A percentile compares a stretch with the other conserved stretches of the same genome.
phyloP scores from a whole-genome alignment of 768 basidiomycete species.

The Suillus bovinus region DNA sequence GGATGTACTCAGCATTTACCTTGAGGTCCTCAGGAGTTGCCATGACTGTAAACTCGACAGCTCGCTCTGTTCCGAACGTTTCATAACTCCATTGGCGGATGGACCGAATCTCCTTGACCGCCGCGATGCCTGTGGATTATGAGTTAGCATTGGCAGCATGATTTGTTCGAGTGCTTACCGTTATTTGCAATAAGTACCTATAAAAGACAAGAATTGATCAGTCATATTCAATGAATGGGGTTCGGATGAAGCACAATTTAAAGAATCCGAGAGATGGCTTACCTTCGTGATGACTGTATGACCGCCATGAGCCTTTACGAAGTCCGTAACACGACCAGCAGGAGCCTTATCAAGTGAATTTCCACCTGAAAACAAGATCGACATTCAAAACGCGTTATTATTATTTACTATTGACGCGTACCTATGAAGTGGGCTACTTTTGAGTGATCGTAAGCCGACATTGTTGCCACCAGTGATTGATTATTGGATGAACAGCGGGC shows the following conservation, averaged over 20 bases:
- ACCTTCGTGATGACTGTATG: slow-evolving; percentile 99
- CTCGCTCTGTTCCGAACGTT: slow-evolving; percentile 94
- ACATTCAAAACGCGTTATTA: slow-evolving; percentile 16
- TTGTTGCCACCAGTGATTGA: slow-evolving; percentile 15
- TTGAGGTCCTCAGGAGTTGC: slow-evolving; percentile 98
- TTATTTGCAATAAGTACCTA: slow-evolving; percentile 99
- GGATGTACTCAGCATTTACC: slow-evolving; percentile 99
- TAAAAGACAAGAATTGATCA: slow-evolving; percentile 2
- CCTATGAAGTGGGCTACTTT: slow-evolving; percentile 68
- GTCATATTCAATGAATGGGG: slow-evolving; percentile 5
- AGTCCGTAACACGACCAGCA: slow-evolving; percentile 80
- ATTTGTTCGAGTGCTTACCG: slow-evolving; percentile 46
- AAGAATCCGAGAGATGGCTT: slow-evolving; percentile 21
- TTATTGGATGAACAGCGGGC: slow-evolving; percentile 6
- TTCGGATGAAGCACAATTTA: neutral
- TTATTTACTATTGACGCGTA: slow-evolving; percentile 24
- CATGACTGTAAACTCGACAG: slow-evolving; percentile 99
- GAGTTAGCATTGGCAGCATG: slow-evolving; percentile 17
- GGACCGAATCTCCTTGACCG: slow-evolving; percentile 98
- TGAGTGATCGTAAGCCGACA: slow-evolving; percentile 51
- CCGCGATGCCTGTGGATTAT: slow-evolving; percentile 80
- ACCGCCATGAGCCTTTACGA: slow-evolving; percentile 87
- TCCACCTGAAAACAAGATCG: slow-evolving; percentile 61
- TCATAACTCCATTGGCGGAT: slow-evolving; percentile 99
- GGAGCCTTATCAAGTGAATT: slow-evolving; percentile 88